Conservation (phyloP, 345 rosid species). For the Corchorus capsularis region DNA sequence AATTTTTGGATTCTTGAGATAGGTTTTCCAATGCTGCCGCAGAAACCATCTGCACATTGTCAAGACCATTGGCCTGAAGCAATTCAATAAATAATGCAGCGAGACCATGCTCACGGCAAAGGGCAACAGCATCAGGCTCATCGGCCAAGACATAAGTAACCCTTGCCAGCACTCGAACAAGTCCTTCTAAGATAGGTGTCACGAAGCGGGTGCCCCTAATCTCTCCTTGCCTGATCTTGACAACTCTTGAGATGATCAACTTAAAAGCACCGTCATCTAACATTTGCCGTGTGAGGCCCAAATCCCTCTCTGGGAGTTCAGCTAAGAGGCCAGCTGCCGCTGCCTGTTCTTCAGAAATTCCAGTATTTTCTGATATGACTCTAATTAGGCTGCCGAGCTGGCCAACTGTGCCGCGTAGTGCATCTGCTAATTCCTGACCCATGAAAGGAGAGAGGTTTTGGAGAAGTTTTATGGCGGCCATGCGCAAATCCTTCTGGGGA, state of each 20-base stretch:
- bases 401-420: conserved; percentile 74
- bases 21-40: conserved; percentile 90
- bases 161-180: conserved; percentile 73
- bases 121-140: conserved; percentile 58
- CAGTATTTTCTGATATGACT: conserved; percentile 68
- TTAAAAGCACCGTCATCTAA: conserved; percentile 75
- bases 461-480: conserved; percentile 83
- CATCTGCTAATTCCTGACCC: conserved; percentile 84
- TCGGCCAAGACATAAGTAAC: conserved; percentile 74
- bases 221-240: conserved; percentile 70
- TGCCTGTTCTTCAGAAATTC: conserved; percentile 87
- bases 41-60: conserved; percentile 76
- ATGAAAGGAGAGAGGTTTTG: conserved; percentile 79
- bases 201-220: conserved; percentile 68
- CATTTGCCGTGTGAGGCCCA: conserved; percentile 85
- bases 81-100: conserved; percentile 69
- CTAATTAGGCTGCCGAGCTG: conserved; percentile 76
- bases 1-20: conserved; percentile 74
- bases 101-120: conserved; percentile 69
- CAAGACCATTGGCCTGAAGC: conserved; percentile 73
- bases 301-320: conserved; percentile 93
- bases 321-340: conserved; percentile 89
- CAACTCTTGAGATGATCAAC: conserved; percentile 53
- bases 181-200: conserved; percentile 81
- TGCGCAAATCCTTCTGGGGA: conserved; percentile 73